Evolutionary conservation across 1,284 basidiomycete genomes (phyloP), one percentile per base, ranked within the genome.

Genomic region (Rhodotorula glutinis): DNA sequence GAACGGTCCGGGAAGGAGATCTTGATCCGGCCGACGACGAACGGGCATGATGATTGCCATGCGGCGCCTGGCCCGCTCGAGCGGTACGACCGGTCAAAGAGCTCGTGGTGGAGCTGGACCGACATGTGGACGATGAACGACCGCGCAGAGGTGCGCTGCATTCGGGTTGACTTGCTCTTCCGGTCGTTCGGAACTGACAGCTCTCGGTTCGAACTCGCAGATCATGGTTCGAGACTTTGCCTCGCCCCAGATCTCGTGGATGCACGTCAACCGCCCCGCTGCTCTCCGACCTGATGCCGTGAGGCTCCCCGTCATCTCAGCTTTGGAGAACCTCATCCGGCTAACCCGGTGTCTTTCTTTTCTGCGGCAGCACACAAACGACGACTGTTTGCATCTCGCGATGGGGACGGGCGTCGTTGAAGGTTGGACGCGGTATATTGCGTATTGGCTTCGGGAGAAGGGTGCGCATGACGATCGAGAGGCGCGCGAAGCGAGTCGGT

Each of bases 341-440:
- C n/a, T n/a, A n/a, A n/a, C n/a, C n/a, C n/a, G n/a, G n/a, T n/a
- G n/a, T n/a, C n/a, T n/a, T n/a, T n/a, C n/a, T n/a, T n/a, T n/a
- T n/a, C n/a, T n/a, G n/a, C n/a, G n/a, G 17, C 61, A 62, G 61
- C 61, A 62, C 40, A 51, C 57, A 27, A 30, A 49, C 46, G 46
- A 58, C 47, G 61, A 62, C 54, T 62, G 61, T 19, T 29, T 62
- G 27, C 61, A 62, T 46, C 46, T 62, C 10, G 40, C 54, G 25
- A 47, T 49, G n/a, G 61, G 61, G 0, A 62, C 61, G 29, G 61
- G 61, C 40, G 54, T 62, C 30, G 46, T 57, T 21, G 61, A 62
- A 40, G 61, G 61, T 33, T 62, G 61, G 61, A 62, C 61, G 3
- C 47, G 49, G 14, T 62, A 57, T 27, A 29, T 57, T 2, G 25